These are phyloP conservation scores for Penicillium sp. DNA, from an alignment of 2,329 filamentous ascomycete genomes.

Conservation along the genomic window DNA sequence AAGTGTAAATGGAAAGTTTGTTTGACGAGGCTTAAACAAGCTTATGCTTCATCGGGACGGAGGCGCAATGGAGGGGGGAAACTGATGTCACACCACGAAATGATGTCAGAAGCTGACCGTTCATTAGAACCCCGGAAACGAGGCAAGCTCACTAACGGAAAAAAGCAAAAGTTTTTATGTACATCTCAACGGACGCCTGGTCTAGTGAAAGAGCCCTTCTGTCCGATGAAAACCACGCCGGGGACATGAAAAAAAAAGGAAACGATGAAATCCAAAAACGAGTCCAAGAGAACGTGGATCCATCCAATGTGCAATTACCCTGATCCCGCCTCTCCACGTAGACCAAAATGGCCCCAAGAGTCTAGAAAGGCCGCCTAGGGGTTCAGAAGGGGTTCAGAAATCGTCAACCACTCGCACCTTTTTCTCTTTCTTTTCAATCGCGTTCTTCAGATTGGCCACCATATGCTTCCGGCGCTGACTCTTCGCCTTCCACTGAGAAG, in stretches of 20 bases:
- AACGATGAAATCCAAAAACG: neutral
- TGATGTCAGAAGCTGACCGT: constrained; percentile 18
- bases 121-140: constrained; percentile 6
- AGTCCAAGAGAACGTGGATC: neutral
- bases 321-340: neutral
- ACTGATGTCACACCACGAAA: constrained; percentile 22
- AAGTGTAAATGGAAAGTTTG: neutral
- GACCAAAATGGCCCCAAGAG: neutral
- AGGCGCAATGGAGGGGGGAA: neutral
- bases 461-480: constrained; percentile 38
- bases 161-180: constrained; percentile 10
- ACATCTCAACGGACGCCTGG: constrained; percentile 9
- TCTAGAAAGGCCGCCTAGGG: neutral
- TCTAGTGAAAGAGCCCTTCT: neutral
- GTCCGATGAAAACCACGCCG: constrained; percentile 15
- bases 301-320: neutral
- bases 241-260: constrained; percentile 4
- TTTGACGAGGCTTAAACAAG: neutral
- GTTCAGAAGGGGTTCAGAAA: neutral
- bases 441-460: constrained; percentile 38
- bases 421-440: constrained; percentile 35
- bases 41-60: neutral
- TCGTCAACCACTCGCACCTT: constrained; percentile 37
- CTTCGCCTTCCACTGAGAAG: constrained; percentile 39
- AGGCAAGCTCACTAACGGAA: neutral